Evolutionary conservation across 768 basidiomycete genomes (phyloP).

Genomic region (Rhodotorula diobovata): DNA sequence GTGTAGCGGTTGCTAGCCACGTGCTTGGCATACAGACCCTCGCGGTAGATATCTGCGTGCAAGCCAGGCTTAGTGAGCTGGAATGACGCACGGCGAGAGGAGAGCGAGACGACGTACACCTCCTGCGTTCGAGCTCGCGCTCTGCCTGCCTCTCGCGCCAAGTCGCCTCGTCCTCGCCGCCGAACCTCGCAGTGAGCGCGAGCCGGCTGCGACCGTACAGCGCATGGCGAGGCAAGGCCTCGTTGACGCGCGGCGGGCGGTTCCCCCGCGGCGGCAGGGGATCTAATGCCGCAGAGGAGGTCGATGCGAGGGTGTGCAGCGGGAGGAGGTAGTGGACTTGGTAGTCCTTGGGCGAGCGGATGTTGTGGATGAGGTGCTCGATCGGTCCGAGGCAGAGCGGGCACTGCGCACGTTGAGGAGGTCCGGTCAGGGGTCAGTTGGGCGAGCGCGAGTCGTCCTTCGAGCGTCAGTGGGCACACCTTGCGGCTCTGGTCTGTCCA

Average conservation of each 20-base stretch:
- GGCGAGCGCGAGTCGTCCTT: not conserved
- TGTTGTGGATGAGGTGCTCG: constrained; percentile 35
- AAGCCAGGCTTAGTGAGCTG: not conserved
- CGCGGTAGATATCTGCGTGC: constrained; percentile 33
- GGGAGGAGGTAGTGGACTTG: constrained; percentile 33
- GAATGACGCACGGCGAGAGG: too few relatives aligned
- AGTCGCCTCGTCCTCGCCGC: constrained; percentile 12
- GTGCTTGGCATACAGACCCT: constrained; percentile 43
- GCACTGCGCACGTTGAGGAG: constrained; percentile 25
- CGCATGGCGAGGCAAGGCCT: constrained; percentile 28
- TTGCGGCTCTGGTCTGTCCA: constrained; percentile 38
- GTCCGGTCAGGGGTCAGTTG: not conserved
- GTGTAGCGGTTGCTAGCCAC: constrained; percentile 42
- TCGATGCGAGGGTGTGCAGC: constrained; percentile 11
- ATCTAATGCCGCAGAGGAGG: constrained; percentile 1
- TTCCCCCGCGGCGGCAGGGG: not conserved
- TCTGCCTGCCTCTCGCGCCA: constrained; percentile 30
- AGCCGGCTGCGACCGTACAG: constrained; percentile 27
- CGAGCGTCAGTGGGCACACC: not conserved
- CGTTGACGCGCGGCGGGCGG: not conserved
- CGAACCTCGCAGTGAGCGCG: not conserved
- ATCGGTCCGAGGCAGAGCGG: constrained; percentile 39
- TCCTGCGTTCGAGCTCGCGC: constrained; percentile 38
- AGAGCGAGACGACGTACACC: not conserved
- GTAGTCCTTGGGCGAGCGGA: constrained; percentile 30